Conservation (phyloP, 2,329 filamentous ascomycete genomes). For the Sodiomyces alkalinus region DNA sequence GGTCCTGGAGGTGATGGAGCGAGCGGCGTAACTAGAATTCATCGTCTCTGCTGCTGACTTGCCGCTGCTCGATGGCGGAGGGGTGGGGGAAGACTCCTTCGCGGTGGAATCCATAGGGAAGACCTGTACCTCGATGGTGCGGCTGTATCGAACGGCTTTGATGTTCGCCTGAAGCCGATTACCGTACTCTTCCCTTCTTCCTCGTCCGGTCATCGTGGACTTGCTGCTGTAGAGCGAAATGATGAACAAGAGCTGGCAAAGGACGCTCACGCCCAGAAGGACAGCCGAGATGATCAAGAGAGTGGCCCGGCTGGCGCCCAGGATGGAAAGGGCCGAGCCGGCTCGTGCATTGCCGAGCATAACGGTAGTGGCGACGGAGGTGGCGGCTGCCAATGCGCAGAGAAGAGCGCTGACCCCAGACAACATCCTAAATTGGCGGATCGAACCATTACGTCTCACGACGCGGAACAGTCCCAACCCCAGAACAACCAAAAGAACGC, state of each 20-base stretch:
- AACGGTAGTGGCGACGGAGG: constrained; percentile 28
- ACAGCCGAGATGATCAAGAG: constrained; percentile 29
- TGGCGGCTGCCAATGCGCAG: constrained; percentile 27
- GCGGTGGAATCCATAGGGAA: constrained; percentile 18
- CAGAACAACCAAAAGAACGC: constrained; percentile 19
- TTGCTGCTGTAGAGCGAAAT: constrained; percentile 8
- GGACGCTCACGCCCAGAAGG: constrained; percentile 28
- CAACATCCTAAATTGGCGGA: constrained; percentile 16
- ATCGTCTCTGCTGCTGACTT: constrained; percentile 28
- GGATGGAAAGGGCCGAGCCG: constrained; percentile 14
- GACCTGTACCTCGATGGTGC: constrained; percentile 19
- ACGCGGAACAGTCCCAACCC: constrained; percentile 14
- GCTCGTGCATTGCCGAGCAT: constrained; percentile 19
- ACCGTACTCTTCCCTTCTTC: too few species aligned
- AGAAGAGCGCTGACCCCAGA: constrained; percentile 22
- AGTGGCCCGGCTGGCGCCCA: constrained; percentile 16
- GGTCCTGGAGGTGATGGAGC: constrained; percentile 41
- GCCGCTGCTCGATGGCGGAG: constrained; percentile 29
- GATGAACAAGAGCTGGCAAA: constrained; percentile 32
- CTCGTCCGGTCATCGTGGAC: constrained; percentile 13
- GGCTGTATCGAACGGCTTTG: constrained; percentile 37
- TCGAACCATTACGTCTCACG: constrained; percentile 7
- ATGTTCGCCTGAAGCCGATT: constrained; percentile 20
- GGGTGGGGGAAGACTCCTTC: constrained; percentile 21
- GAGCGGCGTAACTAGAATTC: constrained; percentile 31